These are phyloP conservation scores for Sinapis alba DNA, from an alignment of 441 rosid genomes.

Conservation along the genomic window DNA sequence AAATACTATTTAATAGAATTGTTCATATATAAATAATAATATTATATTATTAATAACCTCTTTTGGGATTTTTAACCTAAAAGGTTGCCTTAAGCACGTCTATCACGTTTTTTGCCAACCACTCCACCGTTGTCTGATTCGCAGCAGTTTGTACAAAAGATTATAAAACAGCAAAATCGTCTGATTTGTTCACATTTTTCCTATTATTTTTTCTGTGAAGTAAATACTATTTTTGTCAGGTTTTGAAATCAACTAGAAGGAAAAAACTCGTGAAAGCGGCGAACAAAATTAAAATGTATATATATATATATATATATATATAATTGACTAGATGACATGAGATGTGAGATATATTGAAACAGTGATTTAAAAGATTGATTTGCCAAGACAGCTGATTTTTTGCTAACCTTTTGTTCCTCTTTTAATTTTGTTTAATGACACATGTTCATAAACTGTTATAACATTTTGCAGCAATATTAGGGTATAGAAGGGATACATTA, in stretches of 20 bases:
- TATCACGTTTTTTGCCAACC: not conserved
- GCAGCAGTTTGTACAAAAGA: not conserved
- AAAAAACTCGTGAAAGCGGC: not conserved
- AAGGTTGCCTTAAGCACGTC: not conserved
- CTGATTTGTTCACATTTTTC: not conserved
- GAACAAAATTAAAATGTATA: not conserved
- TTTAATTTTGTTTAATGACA: not conserved
- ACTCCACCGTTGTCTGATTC: not conserved
- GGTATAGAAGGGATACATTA: conserved; percentile 60
- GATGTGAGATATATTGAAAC: not conserved
- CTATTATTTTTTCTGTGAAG: not conserved
- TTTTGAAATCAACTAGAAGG: not conserved
- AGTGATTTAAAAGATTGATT: not conserved
- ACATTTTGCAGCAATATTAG: conserved; percentile 64
- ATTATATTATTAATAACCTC: no score
- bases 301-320: not conserved
- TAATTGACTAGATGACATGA: not conserved
- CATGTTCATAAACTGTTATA: not conserved
- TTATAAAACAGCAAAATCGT: not conserved
- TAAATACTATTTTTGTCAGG: not conserved
- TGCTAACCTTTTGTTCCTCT: not conserved
- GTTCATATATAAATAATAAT: no score
- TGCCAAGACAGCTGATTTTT: not conserved
- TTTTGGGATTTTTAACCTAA: no score
- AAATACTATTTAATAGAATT: no score